These are phyloP conservation scores for Williopsis jadinii DNA, from an alignment of 1,139 yeast species.

Conservation along the genomic window DNA sequence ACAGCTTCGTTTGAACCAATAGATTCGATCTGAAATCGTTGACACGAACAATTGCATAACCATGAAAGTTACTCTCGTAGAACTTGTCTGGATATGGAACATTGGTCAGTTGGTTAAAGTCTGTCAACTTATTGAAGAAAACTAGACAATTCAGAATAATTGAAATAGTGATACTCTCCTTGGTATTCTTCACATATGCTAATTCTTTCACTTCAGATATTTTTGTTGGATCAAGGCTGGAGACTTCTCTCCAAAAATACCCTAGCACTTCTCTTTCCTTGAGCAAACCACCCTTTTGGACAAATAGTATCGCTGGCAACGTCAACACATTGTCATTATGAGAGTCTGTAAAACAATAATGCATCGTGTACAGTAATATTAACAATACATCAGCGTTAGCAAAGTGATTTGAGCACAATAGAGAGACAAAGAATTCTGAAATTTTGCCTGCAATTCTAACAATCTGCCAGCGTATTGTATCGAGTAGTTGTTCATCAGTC, in stretches of 20 bases:
- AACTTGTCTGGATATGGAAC: conserved; percentile 15
- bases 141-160: conserved; percentile 36
- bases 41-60: conserved; percentile 13
- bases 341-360: conserved; percentile 25
- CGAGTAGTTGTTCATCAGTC: conserved; percentile 20
- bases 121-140: conserved; percentile 35
- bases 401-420: conserved; percentile 10
- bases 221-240: conserved; percentile 22
- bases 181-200: conserved; percentile 31
- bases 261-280: conserved; percentile 21
- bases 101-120: conserved; percentile 19
- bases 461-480: conserved; percentile 19
- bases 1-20: conserved; percentile 34
- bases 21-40: conserved; percentile 28
- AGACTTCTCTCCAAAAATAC: conserved; percentile 19
- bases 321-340: conserved; percentile 30
- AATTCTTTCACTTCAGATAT: conserved; percentile 29
- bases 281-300: conserved; percentile 40
- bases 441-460: conserved; percentile 36
- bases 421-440: conserved; percentile 21
- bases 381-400: conserved; percentile 9
- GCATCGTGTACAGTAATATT: conserved; percentile 14
- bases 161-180: conserved; percentile 34
- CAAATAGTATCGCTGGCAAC: conserved; percentile 38
- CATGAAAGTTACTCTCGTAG: conserved; percentile 20